Base-by-base conservation (phyloP, 192 early-diverging fungal species). In the Spinellus fusiger region DNA sequence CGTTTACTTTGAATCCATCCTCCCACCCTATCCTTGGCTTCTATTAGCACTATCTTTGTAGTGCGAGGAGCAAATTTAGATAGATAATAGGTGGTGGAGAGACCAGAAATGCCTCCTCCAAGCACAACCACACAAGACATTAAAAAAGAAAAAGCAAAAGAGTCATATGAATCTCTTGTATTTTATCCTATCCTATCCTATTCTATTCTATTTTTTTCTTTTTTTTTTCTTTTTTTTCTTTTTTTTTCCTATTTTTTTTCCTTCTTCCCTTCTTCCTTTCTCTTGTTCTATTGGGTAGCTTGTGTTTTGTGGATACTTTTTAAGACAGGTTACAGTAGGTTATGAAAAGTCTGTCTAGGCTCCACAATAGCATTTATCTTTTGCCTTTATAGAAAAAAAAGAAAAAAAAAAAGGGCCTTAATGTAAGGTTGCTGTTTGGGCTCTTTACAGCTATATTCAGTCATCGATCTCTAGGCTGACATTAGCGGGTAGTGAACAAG, bases 81-180 rank as follows among this genome's bases (percentile, higher is more conserved):
- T 16, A 93, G 71, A 74, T 88, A 89, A 81, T 85, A 93, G 1
- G 92, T 91, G 3, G 89, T 75, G 34, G 86, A 84, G 20, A 98
- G 84, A 20, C 94, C 94, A 22, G 88, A 87, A 68, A 98, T 89
- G 29, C 96, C 96, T 28, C 91, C 93, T 37, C 95, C 95, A 6
- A 98, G 73, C 8, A 98, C 85, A 9, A 83, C 80, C 59, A 93
- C 40, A 26, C 25, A 40, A 31, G 48, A 13, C 10, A 44, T 44
- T 44, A 37, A 37, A 37, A 37, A 37, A 37, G 35, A 13, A 37
- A 8, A 37, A 37, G 13, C 5, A 13, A 37, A 37, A 8, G 35
- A 13, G 35, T 37, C 35, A 13, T 37, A 37, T 37, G 35, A 37
- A 9, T 37, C 7, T 9, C 13, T 37, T 5, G 35, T 37, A 37